These are phyloP conservation scores for Heimioporus sp. DNA, from an alignment of 768 basidiomycete species.

Conservation along the genomic window DNA sequence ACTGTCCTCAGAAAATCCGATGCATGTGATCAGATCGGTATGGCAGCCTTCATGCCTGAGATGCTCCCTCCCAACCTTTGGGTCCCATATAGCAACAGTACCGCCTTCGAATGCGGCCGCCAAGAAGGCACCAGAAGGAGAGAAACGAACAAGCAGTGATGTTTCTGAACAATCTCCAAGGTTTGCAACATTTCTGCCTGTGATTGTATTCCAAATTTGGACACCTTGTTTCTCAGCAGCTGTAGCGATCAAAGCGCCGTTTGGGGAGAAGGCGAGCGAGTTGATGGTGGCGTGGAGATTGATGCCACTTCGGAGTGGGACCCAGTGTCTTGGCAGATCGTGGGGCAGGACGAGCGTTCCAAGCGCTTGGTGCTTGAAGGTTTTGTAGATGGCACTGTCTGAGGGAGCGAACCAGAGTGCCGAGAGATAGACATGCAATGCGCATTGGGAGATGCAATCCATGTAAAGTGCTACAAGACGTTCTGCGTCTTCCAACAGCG, in stretches of 20 bases:
- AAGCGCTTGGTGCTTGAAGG: slow-evolving; percentile 11
- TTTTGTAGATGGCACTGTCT: slow-evolving; percentile 5
- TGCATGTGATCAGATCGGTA: no score
- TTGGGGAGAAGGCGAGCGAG: slow-evolving; percentile 15
- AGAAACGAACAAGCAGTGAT: slow-evolving; percentile 10
- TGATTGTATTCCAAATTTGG: slow-evolving; percentile 15
- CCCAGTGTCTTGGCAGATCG: slow-evolving; percentile 1
- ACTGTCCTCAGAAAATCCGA: no score
- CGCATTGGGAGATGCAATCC: slow-evolving; percentile 10
- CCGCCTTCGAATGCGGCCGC: slow-evolving; percentile 8
- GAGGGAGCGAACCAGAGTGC: slow-evolving; percentile 8
- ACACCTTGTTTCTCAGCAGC: slow-evolving; percentile 8
- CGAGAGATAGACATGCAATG: slow-evolving; percentile 12
- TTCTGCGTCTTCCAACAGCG: slow-evolving; percentile 11
- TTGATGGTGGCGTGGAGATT: background rate
- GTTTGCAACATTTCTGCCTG: slow-evolving; percentile 10
- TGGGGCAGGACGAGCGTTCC: background rate
- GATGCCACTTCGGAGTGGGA: slow-evolving; percentile 4
- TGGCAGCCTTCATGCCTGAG: slow-evolving; percentile 5
- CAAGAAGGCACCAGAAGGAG: slow-evolving; percentile 7
- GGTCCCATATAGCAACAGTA: slow-evolving; percentile 13
- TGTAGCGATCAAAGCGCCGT: slow-evolving; percentile 7
- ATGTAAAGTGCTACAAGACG: slow-evolving; percentile 12
- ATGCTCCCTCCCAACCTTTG: slow-evolving; percentile 9
- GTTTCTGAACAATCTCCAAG: slow-evolving; percentile 6